phyloP scores from a whole-genome alignment of 768 basidiomycete species.

The Exidia glandulosa region DNA sequence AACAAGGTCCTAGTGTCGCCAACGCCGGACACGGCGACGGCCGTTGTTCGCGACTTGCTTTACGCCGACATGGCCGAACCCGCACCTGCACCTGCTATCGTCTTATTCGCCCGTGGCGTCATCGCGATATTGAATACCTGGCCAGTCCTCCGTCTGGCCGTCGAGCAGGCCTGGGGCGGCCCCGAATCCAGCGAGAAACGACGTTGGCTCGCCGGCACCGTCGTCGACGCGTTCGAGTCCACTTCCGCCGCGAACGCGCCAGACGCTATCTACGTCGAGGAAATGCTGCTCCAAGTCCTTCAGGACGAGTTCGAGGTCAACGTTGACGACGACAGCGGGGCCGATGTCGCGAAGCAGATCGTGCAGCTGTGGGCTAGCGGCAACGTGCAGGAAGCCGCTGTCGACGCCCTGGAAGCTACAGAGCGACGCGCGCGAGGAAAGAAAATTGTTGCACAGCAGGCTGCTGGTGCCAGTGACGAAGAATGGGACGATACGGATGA shows the following conservation, averaged over 20 bases:
- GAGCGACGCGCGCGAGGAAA: conserved; percentile 50
- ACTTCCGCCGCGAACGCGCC: conserved; percentile 19
- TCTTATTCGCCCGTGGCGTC: conserved; percentile 80
- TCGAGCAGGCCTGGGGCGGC: conserved; percentile 82
- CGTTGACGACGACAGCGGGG: conserved; percentile 78
- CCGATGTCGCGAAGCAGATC: conserved; percentile 61
- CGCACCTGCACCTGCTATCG: conserved; percentile 32
- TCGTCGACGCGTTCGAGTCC: conserved; percentile 60
- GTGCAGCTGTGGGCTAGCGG: conserved; percentile 46
- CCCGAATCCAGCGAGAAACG: conserved; percentile 58
- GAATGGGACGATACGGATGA: conserved; percentile 14
- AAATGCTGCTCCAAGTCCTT: conserved; percentile 73
- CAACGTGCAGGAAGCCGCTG: conserved; percentile 34
- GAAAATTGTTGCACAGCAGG: conserved; percentile 38
- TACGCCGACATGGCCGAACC: conserved; percentile 2
- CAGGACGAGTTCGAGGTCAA: conserved; percentile 76
- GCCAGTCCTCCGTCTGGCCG: conserved; percentile 78
- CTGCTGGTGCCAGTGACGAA: conserved; percentile 24
- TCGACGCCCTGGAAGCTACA: conserved; percentile 51
- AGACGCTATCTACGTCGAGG: conserved; percentile 71
- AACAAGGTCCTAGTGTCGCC: no score
- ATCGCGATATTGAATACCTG: conserved; percentile 74
- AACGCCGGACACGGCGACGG: no score
- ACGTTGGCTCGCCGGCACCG: conserved; percentile 71
- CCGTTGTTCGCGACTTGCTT: no score